Evolutionary conservation across 345 rosid species (phyloP).

Genomic region (Syzygium oleosum): DNA sequence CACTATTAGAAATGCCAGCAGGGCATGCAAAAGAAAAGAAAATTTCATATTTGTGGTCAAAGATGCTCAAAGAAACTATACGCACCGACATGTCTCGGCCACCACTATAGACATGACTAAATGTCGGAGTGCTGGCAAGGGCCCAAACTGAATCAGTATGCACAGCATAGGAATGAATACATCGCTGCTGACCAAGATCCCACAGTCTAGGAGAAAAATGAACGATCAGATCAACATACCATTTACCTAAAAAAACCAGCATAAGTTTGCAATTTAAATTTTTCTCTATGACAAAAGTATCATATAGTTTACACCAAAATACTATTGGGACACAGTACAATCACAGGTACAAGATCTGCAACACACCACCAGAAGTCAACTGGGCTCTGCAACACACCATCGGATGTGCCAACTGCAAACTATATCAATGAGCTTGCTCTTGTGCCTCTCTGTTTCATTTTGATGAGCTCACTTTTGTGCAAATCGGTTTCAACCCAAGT

Average conservation of each 20-base stretch:
- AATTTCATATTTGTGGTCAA: background rate
- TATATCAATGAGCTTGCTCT: background rate
- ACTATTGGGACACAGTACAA: background rate
- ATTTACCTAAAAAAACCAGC: background rate
- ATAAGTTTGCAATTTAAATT: background rate
- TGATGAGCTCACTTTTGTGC: background rate
- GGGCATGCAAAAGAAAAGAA: background rate
- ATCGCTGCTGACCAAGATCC: conserved; percentile 99
- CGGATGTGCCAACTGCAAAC: background rate
- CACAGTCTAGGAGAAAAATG: conserved; percentile 52
- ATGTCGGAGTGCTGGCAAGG: conserved; percentile 90
- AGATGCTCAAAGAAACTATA: background rate
- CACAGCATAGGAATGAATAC: conserved; percentile 97
- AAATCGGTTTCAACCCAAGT: background rate
- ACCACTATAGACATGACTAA: conserved; percentile 97
- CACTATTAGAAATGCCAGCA: background rate
- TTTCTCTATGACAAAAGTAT: background rate
- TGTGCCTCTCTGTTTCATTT: background rate
- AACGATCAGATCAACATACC: conserved; percentile 8
- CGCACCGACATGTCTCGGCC: conserved; percentile 99
- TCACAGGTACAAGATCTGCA: background rate
- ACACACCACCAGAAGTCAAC: background rate
- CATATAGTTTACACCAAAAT: background rate
- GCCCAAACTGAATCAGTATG: conserved; percentile 99
- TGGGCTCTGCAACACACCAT: background rate